These are phyloP conservation scores for Botryotinia calthae DNA, from an alignment of 2,329 filamentous ascomycete species.

Conservation along the genomic window DNA sequence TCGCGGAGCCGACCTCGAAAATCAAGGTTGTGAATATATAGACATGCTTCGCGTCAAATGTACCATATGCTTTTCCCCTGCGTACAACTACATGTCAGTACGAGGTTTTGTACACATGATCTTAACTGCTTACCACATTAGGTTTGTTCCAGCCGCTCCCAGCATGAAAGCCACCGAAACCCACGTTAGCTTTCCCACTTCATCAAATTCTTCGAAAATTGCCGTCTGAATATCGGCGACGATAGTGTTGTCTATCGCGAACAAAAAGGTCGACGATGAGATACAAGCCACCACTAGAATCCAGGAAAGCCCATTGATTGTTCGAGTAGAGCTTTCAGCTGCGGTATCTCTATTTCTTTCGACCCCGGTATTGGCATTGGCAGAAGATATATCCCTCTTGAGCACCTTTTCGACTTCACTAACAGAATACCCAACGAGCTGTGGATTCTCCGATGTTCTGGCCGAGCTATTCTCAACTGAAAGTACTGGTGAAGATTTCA, in stretches of 20 bases:
- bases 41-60: conserved; percentile 31
- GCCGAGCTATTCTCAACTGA: neutral
- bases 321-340: neutral
- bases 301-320: neutral
- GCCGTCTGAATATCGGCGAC: conserved; percentile 46
- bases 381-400: neutral
- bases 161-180: conserved; percentile 42
- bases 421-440: neutral
- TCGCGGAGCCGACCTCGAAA: conserved; percentile 31
- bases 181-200: conserved; percentile 43
- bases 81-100: neutral
- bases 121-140: neutral
- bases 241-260: conserved; percentile 31
- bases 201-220: conserved; percentile 40
- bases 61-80: conserved; percentile 30
- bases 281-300: neutral
- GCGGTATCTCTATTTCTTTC: neutral
- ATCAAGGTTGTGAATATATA: conserved; percentile 26
- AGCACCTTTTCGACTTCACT: neutral
- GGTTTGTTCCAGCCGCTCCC: conserved; percentile 27
- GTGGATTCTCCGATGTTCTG: neutral
- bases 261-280: conserved; percentile 18
- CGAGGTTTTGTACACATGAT: neutral
- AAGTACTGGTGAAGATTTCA: neutral
- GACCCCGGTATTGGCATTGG: neutral